Conservation (phyloP, 345 rosid species). For the Triadica sebifera region DNA sequence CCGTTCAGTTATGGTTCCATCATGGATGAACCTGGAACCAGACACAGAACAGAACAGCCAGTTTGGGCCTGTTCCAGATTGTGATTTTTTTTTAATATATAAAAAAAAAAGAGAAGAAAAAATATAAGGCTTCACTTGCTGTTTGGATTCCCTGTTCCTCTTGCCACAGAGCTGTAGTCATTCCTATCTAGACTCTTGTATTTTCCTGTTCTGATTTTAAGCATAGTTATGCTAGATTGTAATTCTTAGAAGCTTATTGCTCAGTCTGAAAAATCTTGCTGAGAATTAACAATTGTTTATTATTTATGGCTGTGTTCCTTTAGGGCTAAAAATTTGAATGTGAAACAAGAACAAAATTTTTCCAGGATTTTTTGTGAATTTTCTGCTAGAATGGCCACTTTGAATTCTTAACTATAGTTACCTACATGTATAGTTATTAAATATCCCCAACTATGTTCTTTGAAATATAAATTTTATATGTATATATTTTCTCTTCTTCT, state of each 20-base stretch:
- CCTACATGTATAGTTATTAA: background rate
- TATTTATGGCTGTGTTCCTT: background rate
- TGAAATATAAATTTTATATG: background rate
- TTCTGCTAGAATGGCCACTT: background rate
- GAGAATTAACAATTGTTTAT: background rate
- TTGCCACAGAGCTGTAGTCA: no score
- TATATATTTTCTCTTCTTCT: conserved; percentile 7
- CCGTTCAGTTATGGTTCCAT: no score
- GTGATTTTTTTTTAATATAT: no score
- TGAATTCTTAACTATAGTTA: background rate
- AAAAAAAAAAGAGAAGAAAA: no score
- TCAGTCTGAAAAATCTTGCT: background rate
- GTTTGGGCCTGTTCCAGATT: no score
- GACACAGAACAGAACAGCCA: no score
- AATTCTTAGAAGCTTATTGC: background rate
- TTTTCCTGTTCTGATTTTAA: no score
- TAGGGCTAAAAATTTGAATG: background rate
- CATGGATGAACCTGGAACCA: no score
- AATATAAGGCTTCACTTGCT: no score
- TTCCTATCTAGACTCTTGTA: no score
- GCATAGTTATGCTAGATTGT: background rate
- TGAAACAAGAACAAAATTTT: background rate
- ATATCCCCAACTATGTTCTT: background rate
- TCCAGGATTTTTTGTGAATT: background rate
- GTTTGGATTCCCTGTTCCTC: no score